Percentiles rank a stretch among this genome's conserved stretches.
Conservation (phyloP, 1,139 yeast species). For the Debaryomyces robertsiae region DNA sequence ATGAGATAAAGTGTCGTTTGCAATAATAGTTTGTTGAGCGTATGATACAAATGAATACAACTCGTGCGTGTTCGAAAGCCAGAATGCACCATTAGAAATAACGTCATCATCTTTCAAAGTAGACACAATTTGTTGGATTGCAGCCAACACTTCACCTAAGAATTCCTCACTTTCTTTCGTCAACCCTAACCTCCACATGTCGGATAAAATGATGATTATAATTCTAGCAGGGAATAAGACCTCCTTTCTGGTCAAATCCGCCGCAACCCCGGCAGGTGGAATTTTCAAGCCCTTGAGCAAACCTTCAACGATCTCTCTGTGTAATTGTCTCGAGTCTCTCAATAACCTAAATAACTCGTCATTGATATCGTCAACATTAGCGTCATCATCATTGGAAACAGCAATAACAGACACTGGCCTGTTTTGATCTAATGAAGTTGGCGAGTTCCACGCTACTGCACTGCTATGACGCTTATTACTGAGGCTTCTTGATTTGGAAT, state of each 20-base stretch:
- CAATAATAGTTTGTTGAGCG: slow-evolving; percentile 87
- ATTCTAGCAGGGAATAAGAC: slow-evolving; percentile 96
- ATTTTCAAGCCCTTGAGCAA: slow-evolving; percentile 84
- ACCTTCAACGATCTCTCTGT: slow-evolving; percentile 86
- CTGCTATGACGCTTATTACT: slow-evolving; percentile 46
- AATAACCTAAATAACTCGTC: slow-evolving; percentile 72
- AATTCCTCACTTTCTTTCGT: slow-evolving; percentile 91
- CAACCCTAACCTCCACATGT: slow-evolving; percentile 97
- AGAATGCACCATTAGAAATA: slow-evolving; percentile 92
- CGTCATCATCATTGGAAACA: slow-evolving; percentile 55
- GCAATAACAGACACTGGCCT: slow-evolving; percentile 65
- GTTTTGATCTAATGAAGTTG: slow-evolving; percentile 37
- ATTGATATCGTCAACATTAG: slow-evolving; percentile 67
- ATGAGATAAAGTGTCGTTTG: slow-evolving; percentile 74
- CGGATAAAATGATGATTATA: slow-evolving; percentile 86
- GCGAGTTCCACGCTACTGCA: slow-evolving; percentile 40
- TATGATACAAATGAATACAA: slow-evolving; percentile 90
- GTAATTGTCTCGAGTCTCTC: slow-evolving; percentile 78
- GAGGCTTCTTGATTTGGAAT: slow-evolving; percentile 33
- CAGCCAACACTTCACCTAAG: slow-evolving; percentile 85
- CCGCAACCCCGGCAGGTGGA: slow-evolving; percentile 83
- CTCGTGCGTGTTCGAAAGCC: slow-evolving; percentile 97
- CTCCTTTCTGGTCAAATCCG: slow-evolving; percentile 84
- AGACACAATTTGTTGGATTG: slow-evolving; percentile 79
- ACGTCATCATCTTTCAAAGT: slow-evolving; percentile 80